These are phyloP conservation scores for Trypanosoma scelopori DNA, from an alignment of 208 protist species.

Conservation along the genomic window DNA sequence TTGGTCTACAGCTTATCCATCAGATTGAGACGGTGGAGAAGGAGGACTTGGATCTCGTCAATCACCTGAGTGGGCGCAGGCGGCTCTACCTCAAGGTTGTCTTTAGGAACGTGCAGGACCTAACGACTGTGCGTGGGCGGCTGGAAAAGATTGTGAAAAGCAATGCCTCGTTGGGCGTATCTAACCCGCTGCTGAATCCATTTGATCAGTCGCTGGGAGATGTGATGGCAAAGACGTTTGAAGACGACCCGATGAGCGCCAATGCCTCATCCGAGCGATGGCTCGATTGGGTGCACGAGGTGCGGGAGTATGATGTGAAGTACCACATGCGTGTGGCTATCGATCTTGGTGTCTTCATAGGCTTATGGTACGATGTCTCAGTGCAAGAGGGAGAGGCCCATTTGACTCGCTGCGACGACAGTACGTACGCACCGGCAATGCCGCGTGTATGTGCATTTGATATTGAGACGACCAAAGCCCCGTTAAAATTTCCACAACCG, in stretches of 20 bases:
- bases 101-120: conserved; percentile 94
- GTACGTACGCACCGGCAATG: conserved; percentile 89
- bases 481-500: conserved; percentile 99
- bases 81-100: conserved; percentile 93
- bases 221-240: conserved; percentile 71
- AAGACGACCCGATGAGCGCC: conserved; percentile 40
- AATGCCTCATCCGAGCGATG: conserved; percentile 46
- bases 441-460: conserved; percentile 96
- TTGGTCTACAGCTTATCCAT: conserved; percentile 82
- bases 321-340: conserved; percentile 98
- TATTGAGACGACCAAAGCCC: conserved; percentile 99
- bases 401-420: conserved; percentile 81
- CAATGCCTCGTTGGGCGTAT: conserved; percentile 49
- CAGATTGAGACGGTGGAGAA: conserved; percentile 88
- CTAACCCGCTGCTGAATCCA: conserved; percentile 38
- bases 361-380: conserved; percentile 96
- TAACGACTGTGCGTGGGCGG: conserved; percentile 86
- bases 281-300: conserved; percentile 95
- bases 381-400: conserved; percentile 68
- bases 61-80: conserved; percentile 96
- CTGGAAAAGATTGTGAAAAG: conserved; percentile 86
- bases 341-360: conserved; percentile 94
- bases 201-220: conserved; percentile 72
- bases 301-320: conserved; percentile 99
- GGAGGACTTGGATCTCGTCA: conserved; percentile 96